These are phyloP conservation scores for Croton setiger DNA, from an alignment of 441 rosid genomes.

Conservation along the genomic window DNA sequence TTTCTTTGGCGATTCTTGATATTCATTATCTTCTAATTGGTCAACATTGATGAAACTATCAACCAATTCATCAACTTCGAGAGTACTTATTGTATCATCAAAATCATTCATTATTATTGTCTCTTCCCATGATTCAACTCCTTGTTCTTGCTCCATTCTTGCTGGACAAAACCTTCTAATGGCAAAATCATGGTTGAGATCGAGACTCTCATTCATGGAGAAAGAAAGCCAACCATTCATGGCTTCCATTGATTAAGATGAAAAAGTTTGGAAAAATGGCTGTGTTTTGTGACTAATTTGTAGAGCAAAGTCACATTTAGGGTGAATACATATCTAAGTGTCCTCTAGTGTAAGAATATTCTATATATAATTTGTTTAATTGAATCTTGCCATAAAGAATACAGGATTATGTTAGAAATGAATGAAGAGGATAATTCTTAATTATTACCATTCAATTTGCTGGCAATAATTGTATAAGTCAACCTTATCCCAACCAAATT, in stretches of 20 bases:
- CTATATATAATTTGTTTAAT: not conserved
- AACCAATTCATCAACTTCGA: conserved; percentile 56
- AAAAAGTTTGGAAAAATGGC: conserved; percentile 1
- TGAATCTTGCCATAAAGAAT: not conserved
- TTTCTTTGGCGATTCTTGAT: not conserved
- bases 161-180: conserved; percentile 66
- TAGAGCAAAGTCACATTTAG: not conserved
- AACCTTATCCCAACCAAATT: not conserved
- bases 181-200: conserved; percentile 53
- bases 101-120: conserved; percentile 27
- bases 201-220: conserved; percentile 32
- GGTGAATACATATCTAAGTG: not conserved
- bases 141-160: conserved; percentile 49
- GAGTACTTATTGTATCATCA: conserved; percentile 18
- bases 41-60: conserved; percentile 62
- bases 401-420: not conserved
- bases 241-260: conserved; percentile 33
- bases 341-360: conserved; percentile 8
- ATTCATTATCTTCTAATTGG: conserved; percentile 16
- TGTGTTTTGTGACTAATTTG: conserved; percentile 3
- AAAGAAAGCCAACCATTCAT: conserved; percentile 32
- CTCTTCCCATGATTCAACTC: conserved; percentile 34
- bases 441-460: not conserved
- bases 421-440: not conserved
- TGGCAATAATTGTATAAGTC: not conserved